These are phyloP conservation scores for Anethum foeniculum DNA, from an alignment of 140 eudicot species.

Conservation along the genomic window DNA sequence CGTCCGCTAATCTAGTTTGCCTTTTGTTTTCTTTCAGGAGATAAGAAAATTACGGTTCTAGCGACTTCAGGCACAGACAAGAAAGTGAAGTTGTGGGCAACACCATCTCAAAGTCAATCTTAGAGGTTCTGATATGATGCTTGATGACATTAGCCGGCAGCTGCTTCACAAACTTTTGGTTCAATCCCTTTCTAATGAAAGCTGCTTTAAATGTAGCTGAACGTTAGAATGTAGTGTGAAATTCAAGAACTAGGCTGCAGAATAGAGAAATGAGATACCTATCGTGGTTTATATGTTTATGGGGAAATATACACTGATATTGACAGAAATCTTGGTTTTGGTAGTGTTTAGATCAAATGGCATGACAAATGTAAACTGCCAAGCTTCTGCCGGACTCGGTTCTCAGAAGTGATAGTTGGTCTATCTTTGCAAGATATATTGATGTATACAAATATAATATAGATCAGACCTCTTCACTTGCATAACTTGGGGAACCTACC, in stretches of 20 bases:
- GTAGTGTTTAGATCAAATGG: background rate
- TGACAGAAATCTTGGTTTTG: background rate
- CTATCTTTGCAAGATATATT: background rate
- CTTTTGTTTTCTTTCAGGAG: slow-evolving; percentile 35
- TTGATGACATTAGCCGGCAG: background rate
- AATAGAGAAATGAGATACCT: background rate
- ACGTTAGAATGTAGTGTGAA: background rate
- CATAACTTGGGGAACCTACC: background rate
- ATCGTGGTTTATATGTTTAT: background rate
- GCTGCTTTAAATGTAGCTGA: background rate
- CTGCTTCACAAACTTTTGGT: background rate
- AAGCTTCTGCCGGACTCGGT: background rate
- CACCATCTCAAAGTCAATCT: slow-evolving; percentile 37
- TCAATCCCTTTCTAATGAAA: background rate
- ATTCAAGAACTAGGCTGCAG: background rate
- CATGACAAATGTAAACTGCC: background rate
- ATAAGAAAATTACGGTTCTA: slow-evolving; percentile 29
- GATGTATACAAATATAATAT: background rate
- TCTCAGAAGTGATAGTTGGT: background rate
- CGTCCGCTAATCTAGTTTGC: background rate
- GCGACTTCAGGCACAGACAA: slow-evolving; percentile 82
- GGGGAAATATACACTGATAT: background rate
- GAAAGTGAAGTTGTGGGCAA: slow-evolving; percentile 93
- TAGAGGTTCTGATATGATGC: background rate
- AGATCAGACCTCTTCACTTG: background rate